Evolutionary conservation across 768 basidiomycete species (phyloP).

Genomic region (Lactarius hatsudake): DNA sequence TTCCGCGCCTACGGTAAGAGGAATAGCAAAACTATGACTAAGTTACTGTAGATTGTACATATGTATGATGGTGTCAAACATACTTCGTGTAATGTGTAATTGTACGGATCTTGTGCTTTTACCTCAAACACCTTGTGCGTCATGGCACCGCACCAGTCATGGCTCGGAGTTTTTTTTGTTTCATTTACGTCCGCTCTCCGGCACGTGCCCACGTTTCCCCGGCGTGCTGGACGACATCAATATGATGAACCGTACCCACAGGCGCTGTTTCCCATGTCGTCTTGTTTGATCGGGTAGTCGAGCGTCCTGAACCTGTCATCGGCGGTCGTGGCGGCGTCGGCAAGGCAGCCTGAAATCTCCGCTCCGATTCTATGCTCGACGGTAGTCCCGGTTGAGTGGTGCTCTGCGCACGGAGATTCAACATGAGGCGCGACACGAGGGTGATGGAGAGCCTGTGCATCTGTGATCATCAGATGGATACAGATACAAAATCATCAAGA

Average conservation of each 20-base stretch:
- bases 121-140: neutral
- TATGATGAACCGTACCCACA: neutral
- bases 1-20: neutral
- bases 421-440: conserved; percentile 20
- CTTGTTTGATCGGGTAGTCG: neutral
- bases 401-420: conserved; percentile 17
- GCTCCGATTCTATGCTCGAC: conserved; percentile 4
- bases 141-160: neutral
- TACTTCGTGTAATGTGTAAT: neutral
- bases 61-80: neutral
- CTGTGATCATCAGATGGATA: neutral
- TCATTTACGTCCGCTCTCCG: too few species aligned
- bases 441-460: conserved; percentile 12
- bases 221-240: neutral
- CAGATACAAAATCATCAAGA: neutral
- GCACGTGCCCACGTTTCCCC: neutral
- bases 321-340: neutral
- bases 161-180: neutral
- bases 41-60: neutral
- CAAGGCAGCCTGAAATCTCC: conserved; percentile 8
- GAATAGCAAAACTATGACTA: neutral
- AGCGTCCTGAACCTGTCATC: neutral
- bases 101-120: neutral
- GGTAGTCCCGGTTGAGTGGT: neutral
- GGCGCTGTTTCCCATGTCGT: neutral